Percentiles rank a stretch among this genome's conserved stretches.
These are phyloP conservation scores for Mycena galericulata DNA, from an alignment of 768 basidiomycete species.

Conservation along the genomic window DNA sequence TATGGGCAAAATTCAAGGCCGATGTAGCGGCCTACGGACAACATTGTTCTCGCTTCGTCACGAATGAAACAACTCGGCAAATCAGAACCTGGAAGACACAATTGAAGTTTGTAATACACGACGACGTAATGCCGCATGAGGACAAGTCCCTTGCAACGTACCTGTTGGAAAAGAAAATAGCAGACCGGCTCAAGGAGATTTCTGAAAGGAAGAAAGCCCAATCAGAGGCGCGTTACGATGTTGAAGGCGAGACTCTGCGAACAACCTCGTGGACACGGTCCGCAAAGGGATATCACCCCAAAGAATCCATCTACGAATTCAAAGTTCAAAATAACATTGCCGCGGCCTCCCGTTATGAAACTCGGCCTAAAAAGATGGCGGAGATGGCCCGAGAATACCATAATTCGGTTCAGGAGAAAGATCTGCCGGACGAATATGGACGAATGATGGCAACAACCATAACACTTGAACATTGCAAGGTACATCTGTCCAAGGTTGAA, in stretches of 20 bases:
- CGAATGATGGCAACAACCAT: background rate
- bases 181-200: background rate
- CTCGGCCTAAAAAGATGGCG: background rate
- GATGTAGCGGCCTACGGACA: background rate
- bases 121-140: background rate
- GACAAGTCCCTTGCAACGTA: background rate
- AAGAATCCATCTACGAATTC: background rate
- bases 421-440: background rate
- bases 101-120: background rate
- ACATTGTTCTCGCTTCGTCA: background rate
- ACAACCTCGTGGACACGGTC: background rate
- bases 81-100: background rate
- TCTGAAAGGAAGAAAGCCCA: background rate
- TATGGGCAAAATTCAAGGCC: background rate
- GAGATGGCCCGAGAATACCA: background rate
- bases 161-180: background rate
- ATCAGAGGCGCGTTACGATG: background rate
- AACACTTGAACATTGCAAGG: background rate
- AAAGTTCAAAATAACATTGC: background rate
- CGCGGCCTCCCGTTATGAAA: background rate
- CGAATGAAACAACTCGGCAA: background rate
- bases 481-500: background rate
- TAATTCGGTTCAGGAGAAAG: background rate
- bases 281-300: background rate
- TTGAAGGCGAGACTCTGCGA: background rate